These are phyloP conservation scores for Setaria viridis DNA, from an alignment of 202 grass and related monocot species.

Conservation along the genomic window DNA sequence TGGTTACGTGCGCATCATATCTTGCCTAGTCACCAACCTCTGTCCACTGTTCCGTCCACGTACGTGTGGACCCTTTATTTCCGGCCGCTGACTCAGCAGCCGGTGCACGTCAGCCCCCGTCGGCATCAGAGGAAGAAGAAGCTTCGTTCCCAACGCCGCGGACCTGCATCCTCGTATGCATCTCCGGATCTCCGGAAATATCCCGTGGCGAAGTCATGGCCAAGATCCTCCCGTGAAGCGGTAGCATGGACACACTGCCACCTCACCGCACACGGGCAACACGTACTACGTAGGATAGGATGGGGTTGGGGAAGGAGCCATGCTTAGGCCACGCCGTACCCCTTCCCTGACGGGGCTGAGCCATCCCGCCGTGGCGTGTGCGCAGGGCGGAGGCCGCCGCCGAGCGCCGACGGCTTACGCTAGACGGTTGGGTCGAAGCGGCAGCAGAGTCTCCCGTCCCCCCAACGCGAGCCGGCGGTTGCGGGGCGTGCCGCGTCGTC, in stretches of 20 bases:
- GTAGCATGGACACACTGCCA: neutral
- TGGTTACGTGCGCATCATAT: neutral
- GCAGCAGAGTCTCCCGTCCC: neutral
- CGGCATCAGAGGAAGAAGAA: neutral
- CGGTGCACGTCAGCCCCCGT: neutral
- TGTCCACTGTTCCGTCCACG: constrained; percentile 2
- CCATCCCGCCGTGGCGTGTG: neutral
- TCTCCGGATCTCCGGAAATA: neutral
- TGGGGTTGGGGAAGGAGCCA: neutral
- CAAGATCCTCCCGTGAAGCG: neutral
- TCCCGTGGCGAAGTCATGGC: neutral
- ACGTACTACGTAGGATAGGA: neutral
- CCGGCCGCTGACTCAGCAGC: constrained; percentile 20
- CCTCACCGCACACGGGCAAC: neutral
- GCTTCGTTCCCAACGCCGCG: neutral
- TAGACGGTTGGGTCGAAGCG: neutral
- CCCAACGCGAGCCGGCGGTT: no score
- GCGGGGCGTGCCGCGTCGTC: neutral
- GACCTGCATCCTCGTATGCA: neutral
- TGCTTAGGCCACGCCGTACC: neutral
- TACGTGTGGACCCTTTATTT: constrained; percentile 5
- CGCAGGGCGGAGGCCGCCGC: neutral
- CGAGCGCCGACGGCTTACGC: neutral
- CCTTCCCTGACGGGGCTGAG: neutral
- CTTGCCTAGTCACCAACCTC: constrained; percentile 7